Evolutionary conservation across 805 yeast species (phyloP), one percentile per base, ranked within the genome.

Genomic region (Ascoidea tarda): DNA sequence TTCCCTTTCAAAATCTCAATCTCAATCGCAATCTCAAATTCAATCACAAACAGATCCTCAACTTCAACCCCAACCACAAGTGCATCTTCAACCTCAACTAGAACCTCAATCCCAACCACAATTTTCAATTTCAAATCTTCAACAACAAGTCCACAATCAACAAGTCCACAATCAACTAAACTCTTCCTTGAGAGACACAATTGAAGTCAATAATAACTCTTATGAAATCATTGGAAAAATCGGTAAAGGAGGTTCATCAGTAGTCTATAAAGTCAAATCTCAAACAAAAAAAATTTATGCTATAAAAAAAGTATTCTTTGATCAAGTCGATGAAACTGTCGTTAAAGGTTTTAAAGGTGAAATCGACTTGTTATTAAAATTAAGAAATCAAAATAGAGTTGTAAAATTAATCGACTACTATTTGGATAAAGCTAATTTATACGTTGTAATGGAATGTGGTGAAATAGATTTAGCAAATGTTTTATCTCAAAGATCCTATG

Each of bases 191-290:
- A 38, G 14, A 10, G 44, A 38, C 4, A 38, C 44, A 10, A 10
- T 50, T 2, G 48, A 21, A n/a, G 76, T 83, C 1, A 86, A 88
- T 63, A 80, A 77, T 1, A 73, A 73, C 42, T 74, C 74, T 47
- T 91, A 86, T 62, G 90, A 84, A 60, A 76, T 83, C 53, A 67
- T 86, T 32, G 96, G 88, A 61, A 69, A 86, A 12, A 65, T 90
- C 16, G 98, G 97, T 5, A 77, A 85, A 64, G 98, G 97, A 32
- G 98, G 97, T 0, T 77, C 96, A 0, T 89, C 96, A 0, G 87
- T 84, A 62, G 98, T 90, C 21, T 90, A 83, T 69, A 85, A 83
- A 63, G 93, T 84, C 1, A 83, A 77, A 58, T 70, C 77, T 0
- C 57, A 60, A 59, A 74, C 74, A 49, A 79, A 79, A 55, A 78